Evolutionary conservation across 1,284 basidiomycete genomes (phyloP), one percentile per base, ranked within the genome.

Genomic region (Microbotryum violaceum): DNA sequence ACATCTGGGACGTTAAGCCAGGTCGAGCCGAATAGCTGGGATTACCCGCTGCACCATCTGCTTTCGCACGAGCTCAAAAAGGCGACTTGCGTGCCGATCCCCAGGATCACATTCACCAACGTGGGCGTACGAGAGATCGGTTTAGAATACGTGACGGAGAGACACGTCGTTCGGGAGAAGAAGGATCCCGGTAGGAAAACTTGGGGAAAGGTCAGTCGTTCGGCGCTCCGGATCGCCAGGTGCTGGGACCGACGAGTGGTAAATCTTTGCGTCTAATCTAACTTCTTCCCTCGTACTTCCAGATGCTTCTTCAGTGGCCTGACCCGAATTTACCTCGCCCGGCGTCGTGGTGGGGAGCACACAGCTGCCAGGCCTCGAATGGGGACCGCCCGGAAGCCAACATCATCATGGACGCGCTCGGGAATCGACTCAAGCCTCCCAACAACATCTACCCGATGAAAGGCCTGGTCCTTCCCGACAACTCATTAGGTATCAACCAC

Each of bases 21-120:
- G 37, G 37, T 42, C 37, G 37, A 42, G 14, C 37, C 1, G 37
- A 42, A 9, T 7, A 21, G n/a, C 3, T 64, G 61, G 65, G 49
- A 50, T 2, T 66, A 45, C n/a, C 62, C 62, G 6, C 54, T 66
- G 1, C 59, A 64, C 37, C 14, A 14, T 0, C 56, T 57, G 20
- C 57, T 66, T 25, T n/a, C 31, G 18, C 31, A 45, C 21, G 31
- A 55, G 16, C 47, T 57, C 2, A 21, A 23, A 16, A 18, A 49
- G 16, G 62, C 65, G 48, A 63, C 56, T 5, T 66, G 65, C 29
- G 59, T 66, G n/a, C 62, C 65, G 1, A 20, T 66, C 6, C 51
- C 62, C 12, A 37, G 65, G 29, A 33, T 64, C 48, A 63, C 62
- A 21, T 66, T 64, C 25, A 59, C 61, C 20, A 66, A 66, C 55